A percentile compares a stretch with the other conserved stretches of the same genome.
Evolutionary conservation across 176 grass and related monocot genomes (phyloP).

Genomic region (Triticum aestivum): IWGSC_CS_RefSeq_v2.1 NC_057800.1:130707433-130707932

Average conservation of each 20-base stretch:
- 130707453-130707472: not conserved
- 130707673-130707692: not conserved
- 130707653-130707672: not conserved
- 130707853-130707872: not conserved
- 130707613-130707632: not conserved
- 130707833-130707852: not conserved
- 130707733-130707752: not conserved
- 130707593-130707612: not conserved
- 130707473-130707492: not conserved
- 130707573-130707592: not conserved
- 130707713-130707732: not conserved
- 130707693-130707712: not conserved
- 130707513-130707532: not conserved
- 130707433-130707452: slow-evolving; percentile 42
- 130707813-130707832: not conserved
- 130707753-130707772: not conserved
- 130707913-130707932: not conserved
- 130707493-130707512: not conserved
- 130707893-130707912: not conserved
- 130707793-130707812: not conserved
- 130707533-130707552: not conserved
- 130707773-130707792: not conserved
- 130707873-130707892: not conserved
- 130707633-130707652: not conserved
- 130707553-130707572: not conserved